These are phyloP conservation scores for Suhomyces canberraensis DNA, from an alignment of 805 yeast genomes.

Conservation along the genomic window DNA sequence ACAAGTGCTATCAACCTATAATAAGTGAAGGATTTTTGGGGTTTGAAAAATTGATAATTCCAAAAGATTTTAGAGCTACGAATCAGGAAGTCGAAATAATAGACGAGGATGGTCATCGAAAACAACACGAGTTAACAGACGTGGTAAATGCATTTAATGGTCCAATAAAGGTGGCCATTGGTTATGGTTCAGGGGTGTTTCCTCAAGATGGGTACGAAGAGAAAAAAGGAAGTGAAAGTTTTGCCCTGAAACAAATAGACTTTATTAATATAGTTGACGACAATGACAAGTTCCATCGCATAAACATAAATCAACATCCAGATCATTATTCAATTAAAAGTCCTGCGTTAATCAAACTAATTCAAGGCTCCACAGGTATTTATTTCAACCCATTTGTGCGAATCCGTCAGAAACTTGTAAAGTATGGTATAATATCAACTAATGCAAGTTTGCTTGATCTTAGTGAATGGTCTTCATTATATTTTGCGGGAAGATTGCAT, in stretches of 20 bases:
- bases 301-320: conserved; percentile 64
- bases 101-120: conserved; percentile 5
- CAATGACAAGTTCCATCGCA: conserved; percentile 71
- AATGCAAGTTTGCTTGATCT: conserved; percentile 63
- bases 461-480: conserved; percentile 80
- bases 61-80: conserved; percentile 11
- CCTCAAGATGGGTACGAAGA: conserved; percentile 50
- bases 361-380: conserved; percentile 68
- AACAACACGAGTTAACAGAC: conserved; percentile 40
- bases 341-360: conserved; percentile 32
- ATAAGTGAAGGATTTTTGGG: conserved; percentile 24
- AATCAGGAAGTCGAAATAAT: conserved; percentile 13
- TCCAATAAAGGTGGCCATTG: conserved; percentile 78
- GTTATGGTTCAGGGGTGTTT: conserved; percentile 94
- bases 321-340: conserved; percentile 64
- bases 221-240: conserved; percentile 14
- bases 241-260: conserved; percentile 68
- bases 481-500: conserved; percentile 88
- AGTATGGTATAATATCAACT: conserved; percentile 82
- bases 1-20: conserved; percentile 24
- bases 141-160: conserved; percentile 61
- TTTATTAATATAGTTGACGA: conserved; percentile 77
- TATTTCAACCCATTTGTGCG: conserved; percentile 89
- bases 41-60: conserved; percentile 18
- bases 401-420: conserved; percentile 51